A percentile compares a stretch with the other conserved stretches of the same genome.
Conservation (phyloP, 768 basidiomycete genomes). For the Galerina marginata region DNA sequence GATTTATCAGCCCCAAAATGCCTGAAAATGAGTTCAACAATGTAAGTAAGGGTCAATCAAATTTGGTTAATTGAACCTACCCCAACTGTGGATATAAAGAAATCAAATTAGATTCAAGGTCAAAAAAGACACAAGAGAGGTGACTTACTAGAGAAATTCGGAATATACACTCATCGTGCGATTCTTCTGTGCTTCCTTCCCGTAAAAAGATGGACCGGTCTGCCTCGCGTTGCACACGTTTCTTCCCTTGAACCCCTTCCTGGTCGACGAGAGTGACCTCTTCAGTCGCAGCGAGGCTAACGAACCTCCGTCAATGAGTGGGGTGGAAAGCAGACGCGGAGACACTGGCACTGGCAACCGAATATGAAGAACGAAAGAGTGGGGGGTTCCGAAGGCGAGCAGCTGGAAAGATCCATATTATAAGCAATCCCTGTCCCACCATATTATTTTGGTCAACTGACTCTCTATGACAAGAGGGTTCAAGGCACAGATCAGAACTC, state of each 20-base stretch:
- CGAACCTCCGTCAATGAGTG: no score
- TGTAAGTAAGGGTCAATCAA: not conserved
- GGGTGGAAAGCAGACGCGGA: no score
- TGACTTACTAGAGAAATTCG: slow-evolving; percentile 20
- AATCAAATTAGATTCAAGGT: not conserved
- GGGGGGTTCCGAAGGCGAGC: not conserved
- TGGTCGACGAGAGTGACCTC: not conserved
- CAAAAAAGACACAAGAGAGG: not conserved
- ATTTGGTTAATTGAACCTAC: slow-evolving; percentile 2
- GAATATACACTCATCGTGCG: slow-evolving; percentile 12
- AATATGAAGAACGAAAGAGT: not conserved
- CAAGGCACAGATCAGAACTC: not conserved
- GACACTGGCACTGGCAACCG: not conserved
- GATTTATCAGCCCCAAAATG: slow-evolving; percentile 20
- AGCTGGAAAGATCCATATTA: not conserved
- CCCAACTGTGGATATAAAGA: slow-evolving; percentile 11
- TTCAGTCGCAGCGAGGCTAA: no score
- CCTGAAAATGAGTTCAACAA: slow-evolving; percentile 4
- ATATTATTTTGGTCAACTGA: slow-evolving; percentile 3
- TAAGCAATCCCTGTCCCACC: not conserved
- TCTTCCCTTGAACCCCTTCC: not conserved
- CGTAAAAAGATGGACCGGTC: not conserved
- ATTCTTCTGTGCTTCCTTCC: no score
- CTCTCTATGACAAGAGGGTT: not conserved
- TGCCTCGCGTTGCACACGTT: not conserved